Conservation (phyloP, 2,329 filamentous ascomycete genomes). For the Davidsoniella neocaledoniae region DNA sequence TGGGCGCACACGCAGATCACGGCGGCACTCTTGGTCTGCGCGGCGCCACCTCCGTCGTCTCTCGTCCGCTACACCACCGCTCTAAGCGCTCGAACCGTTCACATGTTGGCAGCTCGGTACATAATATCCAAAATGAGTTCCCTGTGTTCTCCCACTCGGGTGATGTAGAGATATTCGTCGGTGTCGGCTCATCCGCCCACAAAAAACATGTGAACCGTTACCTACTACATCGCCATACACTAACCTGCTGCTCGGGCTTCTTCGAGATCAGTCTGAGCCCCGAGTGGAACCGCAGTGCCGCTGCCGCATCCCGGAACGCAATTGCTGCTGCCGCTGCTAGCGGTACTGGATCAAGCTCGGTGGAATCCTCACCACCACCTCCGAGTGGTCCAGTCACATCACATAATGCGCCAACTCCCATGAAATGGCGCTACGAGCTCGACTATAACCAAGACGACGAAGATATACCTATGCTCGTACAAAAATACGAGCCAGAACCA, state of each 20-base stretch:
- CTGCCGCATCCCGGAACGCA: constrained; percentile 13
- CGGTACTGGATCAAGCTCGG: background rate
- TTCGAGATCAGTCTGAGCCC: constrained; percentile 75
- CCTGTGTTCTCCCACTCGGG: constrained; percentile 79
- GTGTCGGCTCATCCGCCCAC: constrained; percentile 27
- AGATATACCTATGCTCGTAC: constrained; percentile 76
- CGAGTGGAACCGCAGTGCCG: constrained; percentile 46
- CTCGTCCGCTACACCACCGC: constrained; percentile 37
- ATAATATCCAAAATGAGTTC: constrained; percentile 73
- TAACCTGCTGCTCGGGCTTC: constrained; percentile 83
- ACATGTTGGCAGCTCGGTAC: constrained; percentile 54
- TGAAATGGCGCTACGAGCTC: constrained; percentile 72
- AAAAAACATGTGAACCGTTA: constrained; percentile 60
- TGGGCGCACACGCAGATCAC: constrained; percentile 17
- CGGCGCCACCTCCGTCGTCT: constrained; percentile 43
- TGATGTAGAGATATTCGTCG: constrained; percentile 79
- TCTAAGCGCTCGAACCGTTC: constrained; percentile 63
- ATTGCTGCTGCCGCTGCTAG: background rate
- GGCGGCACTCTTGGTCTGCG: constrained; percentile 37
- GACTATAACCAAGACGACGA: constrained; percentile 56
- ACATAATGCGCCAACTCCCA: background rate
- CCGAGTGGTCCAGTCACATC: too few relatives aligned
- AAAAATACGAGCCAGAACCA: constrained; percentile 40
- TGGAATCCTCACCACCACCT: background rate
- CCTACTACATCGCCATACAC: constrained; percentile 69